Percentiles rank a stretch among this genome's conserved stretches.
phyloP scores from a whole-genome alignment of 352 stramenopile genomes.

The Phytophthora ramorum region DNA sequence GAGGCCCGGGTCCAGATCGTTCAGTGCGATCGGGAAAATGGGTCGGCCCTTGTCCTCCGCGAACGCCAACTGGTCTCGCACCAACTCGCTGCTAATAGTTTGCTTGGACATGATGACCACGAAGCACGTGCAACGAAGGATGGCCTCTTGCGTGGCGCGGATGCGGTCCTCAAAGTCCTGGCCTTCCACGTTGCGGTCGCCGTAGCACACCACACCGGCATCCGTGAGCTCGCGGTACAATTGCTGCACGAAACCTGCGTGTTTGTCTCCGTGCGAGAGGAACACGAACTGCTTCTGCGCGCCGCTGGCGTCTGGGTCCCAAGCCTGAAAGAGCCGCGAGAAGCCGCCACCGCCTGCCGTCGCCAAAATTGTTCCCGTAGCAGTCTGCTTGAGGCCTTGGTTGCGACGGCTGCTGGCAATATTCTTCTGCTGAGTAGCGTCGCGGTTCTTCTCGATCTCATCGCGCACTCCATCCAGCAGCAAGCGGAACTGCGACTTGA shows the following conservation, averaged over 20 bases:
- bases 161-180: constrained; percentile 80
- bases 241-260: constrained; percentile 72
- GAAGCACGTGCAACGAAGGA: constrained; percentile 80
- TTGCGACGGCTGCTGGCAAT: constrained; percentile 40
- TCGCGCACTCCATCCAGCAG: constrained; percentile 83
- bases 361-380: constrained; percentile 32
- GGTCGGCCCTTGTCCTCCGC: constrained; percentile 84
- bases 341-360: constrained; percentile 38
- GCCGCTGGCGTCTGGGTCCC: constrained; percentile 49
- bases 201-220: constrained; percentile 64
- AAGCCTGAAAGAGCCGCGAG: constrained; percentile 67
- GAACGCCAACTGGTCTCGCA: constrained; percentile 84
- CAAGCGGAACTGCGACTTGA: constrained; percentile 75
- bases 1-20: constrained; percentile 73
- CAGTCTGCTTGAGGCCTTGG: constrained; percentile 36
- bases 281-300: constrained; percentile 71
- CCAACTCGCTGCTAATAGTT: constrained; percentile 73
- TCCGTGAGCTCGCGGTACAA: constrained; percentile 68
- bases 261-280: constrained; percentile 79
- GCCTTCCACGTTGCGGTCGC: constrained; percentile 65
- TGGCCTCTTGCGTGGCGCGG: constrained; percentile 79
- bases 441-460: constrained; percentile 82
- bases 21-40: constrained; percentile 84
- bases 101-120: constrained; percentile 81
- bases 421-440: constrained; percentile 51